Conservation (phyloP, 2,329 filamentous ascomycete genomes). For the Pseudogymnoascus sp. region DNA sequence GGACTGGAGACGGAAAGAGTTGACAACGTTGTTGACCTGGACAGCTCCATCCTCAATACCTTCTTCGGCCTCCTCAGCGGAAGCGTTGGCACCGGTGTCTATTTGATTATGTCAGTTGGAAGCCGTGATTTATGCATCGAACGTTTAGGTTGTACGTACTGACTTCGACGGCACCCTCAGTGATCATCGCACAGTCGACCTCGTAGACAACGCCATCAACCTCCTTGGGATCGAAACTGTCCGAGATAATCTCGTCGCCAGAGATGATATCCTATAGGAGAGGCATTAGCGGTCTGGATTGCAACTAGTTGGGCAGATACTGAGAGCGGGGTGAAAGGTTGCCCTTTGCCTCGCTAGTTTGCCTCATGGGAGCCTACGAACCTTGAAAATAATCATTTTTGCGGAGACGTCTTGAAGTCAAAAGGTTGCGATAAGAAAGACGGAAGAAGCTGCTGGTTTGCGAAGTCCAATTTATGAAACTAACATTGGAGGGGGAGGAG, state of each 20-base stretch:
- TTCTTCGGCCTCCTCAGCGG: constrained; percentile 80
- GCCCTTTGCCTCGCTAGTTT: not conserved
- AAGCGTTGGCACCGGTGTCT: constrained; percentile 94
- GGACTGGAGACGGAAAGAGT: constrained; percentile 80
- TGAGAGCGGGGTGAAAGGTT: constrained; percentile 13
- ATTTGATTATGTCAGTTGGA: constrained; percentile 17
- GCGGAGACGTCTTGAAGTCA: constrained; percentile 28
- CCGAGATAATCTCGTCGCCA: constrained; percentile 93
- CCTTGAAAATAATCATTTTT: constrained; percentile 70
- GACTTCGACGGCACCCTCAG: constrained; percentile 63
- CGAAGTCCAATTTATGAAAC: constrained; percentile 8
- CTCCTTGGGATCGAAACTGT: constrained; percentile 79
- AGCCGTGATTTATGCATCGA: not conserved
- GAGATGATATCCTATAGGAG: constrained; percentile 67
- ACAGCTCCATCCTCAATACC: constrained; percentile 58
- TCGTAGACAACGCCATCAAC: constrained; percentile 77
- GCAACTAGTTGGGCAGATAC: constrained; percentile 13
- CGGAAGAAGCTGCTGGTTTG: constrained; percentile 14
- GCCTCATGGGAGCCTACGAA: constrained; percentile 28
- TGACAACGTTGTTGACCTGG: constrained; percentile 85
- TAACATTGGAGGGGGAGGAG: constrained; percentile 10
- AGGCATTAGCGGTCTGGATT: constrained; percentile 14
- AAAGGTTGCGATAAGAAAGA: constrained; percentile 12
- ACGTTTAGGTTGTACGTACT: constrained; percentile 37
- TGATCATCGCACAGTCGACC: constrained; percentile 86